Base-by-base conservation (phyloP, 2,329 filamentous ascomycete genomes). In the Xylariaceae sp. region DNA sequence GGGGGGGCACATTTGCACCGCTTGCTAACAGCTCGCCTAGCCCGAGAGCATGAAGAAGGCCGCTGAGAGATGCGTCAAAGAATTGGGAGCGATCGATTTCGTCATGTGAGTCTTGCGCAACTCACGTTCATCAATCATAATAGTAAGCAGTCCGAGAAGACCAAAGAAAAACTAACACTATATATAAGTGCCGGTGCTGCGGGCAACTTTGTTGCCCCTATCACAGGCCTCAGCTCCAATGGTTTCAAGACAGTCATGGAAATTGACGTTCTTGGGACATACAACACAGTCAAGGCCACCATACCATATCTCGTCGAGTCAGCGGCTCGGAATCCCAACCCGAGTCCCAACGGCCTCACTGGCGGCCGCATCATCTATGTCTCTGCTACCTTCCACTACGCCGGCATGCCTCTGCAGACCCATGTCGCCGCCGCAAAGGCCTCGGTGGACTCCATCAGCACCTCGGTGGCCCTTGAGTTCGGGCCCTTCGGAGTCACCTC, bases 51-150 rank as follows among this genome's bases (percentile, higher is more conserved):
- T 95, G 43, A 71, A 84, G 48, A 71, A 72, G 38, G 88, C 90
- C 0, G 89, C 85, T 1, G 84, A 89, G 42, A 74, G 74, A 47
- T 95, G 88, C 56, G 85, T 79, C 1, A 75, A 79, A 51, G 88
- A 96, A 64, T 71, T 98, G 4, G 92, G 92, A 5, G 73, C 75
- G 9, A 89, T 98, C 50, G 92, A 98, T 63, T 96, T 83, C 61
- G 85, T 94, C 41, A 95, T 97, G 86, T 90, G 94, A 96, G 86
- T 90, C 67, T 57, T 76, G n/a, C n/a, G n/a, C n/a, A n/a, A n/a
- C n/a, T n/a, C n/a, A n/a, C n/a, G n/a, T n/a, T n/a, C n/a, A n/a
- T n/a, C n/a, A n/a, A n/a, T n/a, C n/a, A n/a, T n/a, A n/a, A n/a
- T n/a, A n/a, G n/a, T n/a, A n/a, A n/a, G n/a, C n/a, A n/a, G n/a